These are phyloP conservation scores for Antrodiella citrinella DNA, from an alignment of 768 basidiomycete species.

Conservation along the genomic window DNA sequence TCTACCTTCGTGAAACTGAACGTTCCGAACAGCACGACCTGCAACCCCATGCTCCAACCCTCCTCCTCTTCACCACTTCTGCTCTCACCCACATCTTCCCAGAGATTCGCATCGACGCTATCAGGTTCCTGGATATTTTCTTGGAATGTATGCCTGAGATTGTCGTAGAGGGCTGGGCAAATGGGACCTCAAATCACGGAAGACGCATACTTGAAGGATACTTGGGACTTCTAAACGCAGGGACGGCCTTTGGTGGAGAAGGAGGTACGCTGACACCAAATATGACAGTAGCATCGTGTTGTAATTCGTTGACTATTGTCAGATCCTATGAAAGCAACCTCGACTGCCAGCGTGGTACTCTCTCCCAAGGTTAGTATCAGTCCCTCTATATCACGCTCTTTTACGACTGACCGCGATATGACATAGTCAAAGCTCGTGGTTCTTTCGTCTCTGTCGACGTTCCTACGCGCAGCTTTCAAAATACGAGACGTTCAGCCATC, in stretches of 20 bases:
- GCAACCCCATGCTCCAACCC: conserved; percentile 60
- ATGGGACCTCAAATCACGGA: conserved; percentile 43
- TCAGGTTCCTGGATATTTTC: conserved; percentile 70
- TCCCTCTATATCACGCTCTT: neutral
- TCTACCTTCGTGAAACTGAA: too few relatives aligned
- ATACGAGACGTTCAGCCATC: conserved; percentile 1
- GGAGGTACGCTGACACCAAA: conserved; percentile 50
- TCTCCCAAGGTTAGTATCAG: conserved; percentile 56
- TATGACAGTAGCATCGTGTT: too few relatives aligned
- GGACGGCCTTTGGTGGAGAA: conserved; percentile 50
- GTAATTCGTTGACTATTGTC: neutral
- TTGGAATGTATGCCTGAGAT: conserved; percentile 60
- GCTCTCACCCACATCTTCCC: conserved; percentile 94
- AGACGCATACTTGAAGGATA: conserved; percentile 70
- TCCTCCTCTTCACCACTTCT: conserved; percentile 83
- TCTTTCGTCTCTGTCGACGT: conserved; percentile 60
- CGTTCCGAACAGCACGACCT: conserved; percentile 65
- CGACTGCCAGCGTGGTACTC: conserved; percentile 57
- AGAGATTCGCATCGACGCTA: conserved; percentile 85
- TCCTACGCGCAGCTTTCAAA: conserved; percentile 44
- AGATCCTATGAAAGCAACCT: conserved; percentile 38
- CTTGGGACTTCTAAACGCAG: conserved; percentile 67
- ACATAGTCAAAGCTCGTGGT: conserved; percentile 67
- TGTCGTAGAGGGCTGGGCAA: conserved; percentile 64
- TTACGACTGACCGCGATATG: conserved; percentile 5